Evolutionary conservation across 306 rosid species (phyloP).

Genomic region (Lathyrus aphaca): DNA sequence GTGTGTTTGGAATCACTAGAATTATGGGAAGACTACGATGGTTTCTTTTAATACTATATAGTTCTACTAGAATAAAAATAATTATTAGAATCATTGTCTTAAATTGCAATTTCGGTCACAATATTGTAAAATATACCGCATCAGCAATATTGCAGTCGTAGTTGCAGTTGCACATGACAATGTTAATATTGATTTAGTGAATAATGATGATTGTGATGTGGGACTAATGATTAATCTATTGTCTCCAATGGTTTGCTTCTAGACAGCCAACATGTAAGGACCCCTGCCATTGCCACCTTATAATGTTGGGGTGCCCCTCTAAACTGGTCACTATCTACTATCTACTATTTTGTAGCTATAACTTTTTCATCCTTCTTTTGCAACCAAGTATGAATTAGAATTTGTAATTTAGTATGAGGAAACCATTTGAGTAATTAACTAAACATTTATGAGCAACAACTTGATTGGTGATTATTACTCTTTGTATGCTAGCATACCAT

Average conservation of each 20-base stretch:
- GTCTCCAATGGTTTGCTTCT: conserved; percentile 56
- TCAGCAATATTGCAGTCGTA: too few relatives aligned
- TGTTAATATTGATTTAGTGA: conserved; percentile 38
- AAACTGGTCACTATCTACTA: conserved; percentile 43
- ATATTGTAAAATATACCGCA: too few relatives aligned
- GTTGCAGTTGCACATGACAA: background rate
- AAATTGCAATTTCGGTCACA: too few relatives aligned
- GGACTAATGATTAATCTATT: conserved; percentile 45
- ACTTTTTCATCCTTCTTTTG: conserved; percentile 1
- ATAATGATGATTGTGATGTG: conserved; percentile 38
- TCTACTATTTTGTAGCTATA: conserved; percentile 26
- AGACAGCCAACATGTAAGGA: conserved; percentile 54
- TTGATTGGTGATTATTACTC: conserved; percentile 23
- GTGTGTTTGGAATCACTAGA: conserved; percentile 54
- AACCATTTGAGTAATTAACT: conserved; percentile 19
- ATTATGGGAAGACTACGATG: conserved; percentile 14
- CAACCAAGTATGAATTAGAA: conserved; percentile 16
- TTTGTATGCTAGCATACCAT: conserved; percentile 32
- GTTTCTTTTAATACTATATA: too few relatives aligned
- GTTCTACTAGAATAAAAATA: too few relatives aligned
- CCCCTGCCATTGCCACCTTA: conserved; percentile 63
- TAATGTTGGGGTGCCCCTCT: conserved; percentile 57
- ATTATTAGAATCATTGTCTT: too few relatives aligned
- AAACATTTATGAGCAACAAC: conserved; percentile 24
- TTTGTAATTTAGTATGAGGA: conserved; percentile 17